Evolutionary conservation across 768 basidiomycete species (phyloP).

Genomic region (Hypholoma fasciculare): DNA sequence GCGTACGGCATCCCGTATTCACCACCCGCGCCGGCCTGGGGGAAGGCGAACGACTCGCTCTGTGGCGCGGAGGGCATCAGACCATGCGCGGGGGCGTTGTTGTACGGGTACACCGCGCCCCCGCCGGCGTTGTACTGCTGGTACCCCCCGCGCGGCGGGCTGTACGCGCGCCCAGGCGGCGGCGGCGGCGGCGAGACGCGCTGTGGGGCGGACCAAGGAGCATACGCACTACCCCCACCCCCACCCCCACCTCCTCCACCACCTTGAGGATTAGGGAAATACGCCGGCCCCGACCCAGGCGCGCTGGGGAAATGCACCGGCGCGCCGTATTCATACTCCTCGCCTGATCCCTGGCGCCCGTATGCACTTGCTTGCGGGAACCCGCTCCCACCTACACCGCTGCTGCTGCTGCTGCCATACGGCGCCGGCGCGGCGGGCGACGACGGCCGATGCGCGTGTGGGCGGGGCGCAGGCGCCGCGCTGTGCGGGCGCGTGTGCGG

Average conservation of each 20-base stretch:
- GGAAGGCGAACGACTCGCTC: neutral
- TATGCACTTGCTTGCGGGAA: neutral
- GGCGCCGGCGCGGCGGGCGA: too few relatives aligned
- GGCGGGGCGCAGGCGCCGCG: neutral
- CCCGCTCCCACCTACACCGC: too few relatives aligned
- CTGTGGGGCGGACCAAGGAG: slow-evolving; percentile 14
- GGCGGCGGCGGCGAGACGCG: slow-evolving; percentile 20
- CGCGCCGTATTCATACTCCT: too few relatives aligned
- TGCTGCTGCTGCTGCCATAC: too few relatives aligned
- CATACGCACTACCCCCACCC: slow-evolving; percentile 1
- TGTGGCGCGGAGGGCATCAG: neutral
- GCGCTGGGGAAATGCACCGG: neutral
- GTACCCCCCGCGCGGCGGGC: slow-evolving; percentile 10
- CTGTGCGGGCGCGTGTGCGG: neutral
- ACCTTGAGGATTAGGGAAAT: too few relatives aligned
- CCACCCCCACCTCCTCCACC: neutral
- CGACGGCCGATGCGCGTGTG: neutral
- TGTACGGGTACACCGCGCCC: neutral
- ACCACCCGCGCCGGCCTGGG: neutral
- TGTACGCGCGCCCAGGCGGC: slow-evolving; percentile 16
- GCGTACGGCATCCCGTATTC: slow-evolving; percentile 3
- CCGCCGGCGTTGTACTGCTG: neutral
- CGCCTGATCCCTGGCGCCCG: slow-evolving; percentile 6
- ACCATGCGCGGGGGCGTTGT: neutral
- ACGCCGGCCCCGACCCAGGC: neutral